Base-by-base conservation (phyloP, 306 rosid genomes). In the Ormosia emarginata region DNA sequence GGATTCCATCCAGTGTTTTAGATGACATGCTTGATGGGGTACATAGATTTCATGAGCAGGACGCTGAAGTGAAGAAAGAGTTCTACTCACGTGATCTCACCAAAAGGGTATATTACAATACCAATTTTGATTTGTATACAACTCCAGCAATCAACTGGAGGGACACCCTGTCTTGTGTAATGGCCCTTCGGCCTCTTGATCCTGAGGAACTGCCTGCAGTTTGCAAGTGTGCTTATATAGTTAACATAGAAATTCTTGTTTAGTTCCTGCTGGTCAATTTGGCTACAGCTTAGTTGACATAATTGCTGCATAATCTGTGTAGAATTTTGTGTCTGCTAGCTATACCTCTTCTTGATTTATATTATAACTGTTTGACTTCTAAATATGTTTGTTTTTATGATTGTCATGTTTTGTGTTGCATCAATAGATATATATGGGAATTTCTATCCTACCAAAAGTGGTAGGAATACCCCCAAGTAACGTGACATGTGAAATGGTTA, bases 1-100 rank as follows among this genome's bases (percentile, higher is more conserved):
- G 69, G 6, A 41, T 75, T 59, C 79, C 79, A 75, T 4, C 5
- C 8, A 58, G 37, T 75, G 70, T 75, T 75, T 29, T 75, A 41
- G 58, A 75, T 58, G 79, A 41, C 0, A 75, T 75, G 79, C 67
- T 75, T 43, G 33, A 75, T 41, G 79, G 79, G n/a, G 69, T 75
- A 8, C 2, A 37, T 13, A 75, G 79, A 43, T 75, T 75, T 75
- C 79, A 75, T 75, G 79, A 75, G 66, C 58, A 75, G 36, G 70
- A 75, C 0, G 5, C 79, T 75, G 79, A 75, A 14, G 17, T 34
- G 8, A 58, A 74, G 79, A 58, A 41, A 74, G 32, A 74, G 55
- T 13, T 57, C 32, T 74, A 74, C 41, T 57, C 79, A 29, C 70
- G 79, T 41, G 79, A 75, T 75, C 3, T 24, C 29, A 6, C 58